Conservation (phyloP, 2,329 filamentous ascomycete genomes). For the Ascochyta koolunga region DNA sequence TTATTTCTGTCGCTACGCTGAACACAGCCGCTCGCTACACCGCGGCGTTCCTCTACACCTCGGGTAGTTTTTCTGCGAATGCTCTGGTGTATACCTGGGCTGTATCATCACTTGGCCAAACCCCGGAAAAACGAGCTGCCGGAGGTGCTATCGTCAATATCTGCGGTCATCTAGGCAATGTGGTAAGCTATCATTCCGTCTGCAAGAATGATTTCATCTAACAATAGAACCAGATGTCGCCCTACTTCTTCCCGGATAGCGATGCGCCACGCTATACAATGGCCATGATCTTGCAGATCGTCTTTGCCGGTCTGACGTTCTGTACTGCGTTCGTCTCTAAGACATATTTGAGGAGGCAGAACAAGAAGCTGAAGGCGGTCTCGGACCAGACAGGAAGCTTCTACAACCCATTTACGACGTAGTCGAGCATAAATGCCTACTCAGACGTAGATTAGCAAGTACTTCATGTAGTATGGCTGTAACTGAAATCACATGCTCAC, state of each 20-base stretch:
- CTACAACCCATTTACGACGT: neutral
- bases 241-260: conserved; percentile 47
- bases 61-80: conserved; percentile 45
- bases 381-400: conserved; percentile 12
- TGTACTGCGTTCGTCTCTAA: conserved; percentile 15
- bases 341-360: conserved; percentile 16
- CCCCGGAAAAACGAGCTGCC: conserved; percentile 49
- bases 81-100: conserved; percentile 48
- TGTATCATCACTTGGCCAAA: conserved; percentile 41
- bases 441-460: no score
- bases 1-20: conserved; percentile 22
- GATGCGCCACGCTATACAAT: conserved; percentile 20
- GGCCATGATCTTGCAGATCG: conserved; percentile 25
- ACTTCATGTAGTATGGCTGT: no score
- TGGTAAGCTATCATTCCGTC: conserved; percentile 17
- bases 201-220: no score
- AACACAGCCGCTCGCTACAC: conserved; percentile 23
- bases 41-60: conserved; percentile 43
- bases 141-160: conserved; percentile 49
- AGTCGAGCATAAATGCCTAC: no score
- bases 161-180: conserved; percentile 47
- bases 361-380: conserved; percentile 16
- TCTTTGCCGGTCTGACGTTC: conserved; percentile 18
- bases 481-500: no score
- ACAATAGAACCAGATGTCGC: conserved; percentile 30